Evolutionary conservation across 2,329 filamentous ascomycete genomes (phyloP).

Genomic region (Tolypocladium inflatum): DNA sequence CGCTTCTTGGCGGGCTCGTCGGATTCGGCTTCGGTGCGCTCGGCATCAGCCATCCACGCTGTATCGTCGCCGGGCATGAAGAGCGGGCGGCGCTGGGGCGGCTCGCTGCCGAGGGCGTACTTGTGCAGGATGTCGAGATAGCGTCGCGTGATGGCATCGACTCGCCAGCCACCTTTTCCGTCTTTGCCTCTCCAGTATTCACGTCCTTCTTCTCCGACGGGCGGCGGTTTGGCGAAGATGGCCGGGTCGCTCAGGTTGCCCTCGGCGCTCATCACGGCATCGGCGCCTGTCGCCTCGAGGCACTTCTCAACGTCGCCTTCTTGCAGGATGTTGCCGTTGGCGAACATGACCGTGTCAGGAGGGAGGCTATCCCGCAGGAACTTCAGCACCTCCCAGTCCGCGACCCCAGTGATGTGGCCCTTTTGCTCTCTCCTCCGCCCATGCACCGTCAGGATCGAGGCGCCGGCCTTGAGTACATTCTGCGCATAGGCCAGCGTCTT

Average conservation of each 20-base stretch:
- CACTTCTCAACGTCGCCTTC: conserved; percentile 69
- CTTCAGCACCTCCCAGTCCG: conserved; percentile 81
- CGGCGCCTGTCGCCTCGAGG: conserved; percentile 73
- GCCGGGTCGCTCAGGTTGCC: conserved; percentile 87
- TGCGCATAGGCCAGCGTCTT: conserved; percentile 81
- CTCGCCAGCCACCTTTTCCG: conserved; percentile 74
- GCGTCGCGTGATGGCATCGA: conserved; percentile 78
- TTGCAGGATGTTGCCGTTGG: conserved; percentile 89
- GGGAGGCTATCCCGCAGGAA: conserved; percentile 78
- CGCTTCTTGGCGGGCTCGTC: conserved; percentile 45
- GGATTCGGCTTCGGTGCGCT: conserved; percentile 19
- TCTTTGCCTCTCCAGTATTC: conserved; percentile 82
- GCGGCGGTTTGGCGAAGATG: conserved; percentile 66
- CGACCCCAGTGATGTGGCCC: conserved; percentile 86
- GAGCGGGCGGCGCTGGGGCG: conserved; percentile 60
- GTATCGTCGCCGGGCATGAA: conserved; percentile 56
- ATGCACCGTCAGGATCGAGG: conserved; percentile 89
- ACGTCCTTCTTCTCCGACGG: conserved; percentile 53
- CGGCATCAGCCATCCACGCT: conserved; percentile 30
- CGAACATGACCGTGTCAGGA: conserved; percentile 83
- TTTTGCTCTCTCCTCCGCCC: conserved; percentile 86
- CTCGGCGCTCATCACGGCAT: conserved; percentile 93
- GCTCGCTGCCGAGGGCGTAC: conserved; percentile 57
- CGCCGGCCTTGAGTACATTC: conserved; percentile 78
- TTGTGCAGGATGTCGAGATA: conserved; percentile 87